Evolutionary conservation across 116 monocot genomes (phyloP), one percentile per base, ranked within the genome.

Genomic region (Cymodocea nodosa): DNA sequence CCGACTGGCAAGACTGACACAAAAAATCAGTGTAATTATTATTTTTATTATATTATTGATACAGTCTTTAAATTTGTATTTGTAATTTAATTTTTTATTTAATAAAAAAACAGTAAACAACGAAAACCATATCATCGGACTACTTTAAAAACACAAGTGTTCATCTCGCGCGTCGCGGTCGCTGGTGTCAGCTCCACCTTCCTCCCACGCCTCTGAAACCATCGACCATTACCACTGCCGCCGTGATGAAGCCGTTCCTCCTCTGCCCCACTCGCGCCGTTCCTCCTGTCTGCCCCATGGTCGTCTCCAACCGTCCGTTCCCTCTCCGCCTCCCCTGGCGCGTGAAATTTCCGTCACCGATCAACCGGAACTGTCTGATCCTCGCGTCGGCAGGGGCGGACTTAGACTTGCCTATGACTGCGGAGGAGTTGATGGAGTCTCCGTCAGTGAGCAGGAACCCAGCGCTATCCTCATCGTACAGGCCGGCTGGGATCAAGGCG

Each of bases 381-480:
- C 23, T 57, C 52, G 50, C 59, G 60, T 0, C 40, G 23, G 37
- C 25, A 50, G 14, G 61, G 65, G 17, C 50, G 4, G 20, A 16
- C 35, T 0, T 36, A 15, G 60, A n/a, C 57, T 62, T 58, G 14
- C 71, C 76, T 16, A 24, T 77, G 49, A 54, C 76, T 50, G 68
- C 79, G 8, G 81, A 84, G 56, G 78, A 73, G 35, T 63, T 75
- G 16, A 82, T 73, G 53, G 40, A 80, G 18, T 40, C 65, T 30
- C 79, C 73, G 34, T 14, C 25, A 24, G 85, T 75, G 3, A 53
- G 24, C 34, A 64, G 69, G 70, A 95, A 80, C 57, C 90, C 85
- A 48, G 61, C 85, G 35, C 54, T 95, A 35, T 95, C 90, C 4
- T 62, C 78, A 8, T 87, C 85, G 10, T 90, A 95, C 72, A 85